Percentiles rank a stretch among this genome's conserved stretches.
These are phyloP conservation scores for Candida sphagnicola DNA, from an alignment of 805 yeast species.

Conservation along the genomic window DNA sequence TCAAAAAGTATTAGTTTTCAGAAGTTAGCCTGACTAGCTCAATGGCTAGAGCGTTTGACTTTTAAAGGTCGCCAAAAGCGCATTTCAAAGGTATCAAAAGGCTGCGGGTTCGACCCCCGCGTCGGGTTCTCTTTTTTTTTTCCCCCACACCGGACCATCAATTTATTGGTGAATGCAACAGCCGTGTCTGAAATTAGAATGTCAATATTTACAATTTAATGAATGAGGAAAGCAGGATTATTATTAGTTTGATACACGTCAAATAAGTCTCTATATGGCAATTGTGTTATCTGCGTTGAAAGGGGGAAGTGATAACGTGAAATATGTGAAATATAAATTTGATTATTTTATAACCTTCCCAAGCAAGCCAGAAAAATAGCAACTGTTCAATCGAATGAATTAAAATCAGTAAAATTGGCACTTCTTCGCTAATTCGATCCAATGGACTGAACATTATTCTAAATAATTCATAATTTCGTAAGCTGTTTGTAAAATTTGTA, in stretches of 20 bases:
- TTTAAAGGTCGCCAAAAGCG: conserved; percentile 4
- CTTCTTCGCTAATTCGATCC: background rate
- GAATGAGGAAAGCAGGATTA: too few relatives aligned
- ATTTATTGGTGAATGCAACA: too few relatives aligned
- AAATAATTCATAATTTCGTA: conserved; percentile 1
- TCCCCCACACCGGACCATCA: too few relatives aligned
- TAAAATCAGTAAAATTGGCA: background rate
- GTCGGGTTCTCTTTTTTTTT: conserved; percentile 5
- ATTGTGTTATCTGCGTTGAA: background rate
- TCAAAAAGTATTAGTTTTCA: background rate
- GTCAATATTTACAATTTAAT: too few relatives aligned
- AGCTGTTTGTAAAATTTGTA: background rate
- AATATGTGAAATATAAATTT: background rate
- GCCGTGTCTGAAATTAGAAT: too few relatives aligned
- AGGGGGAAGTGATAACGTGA: conserved; percentile 1
- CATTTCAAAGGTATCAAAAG: conserved; percentile 5
- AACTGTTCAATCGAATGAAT: conserved; percentile 1
- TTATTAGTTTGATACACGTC: too few relatives aligned
- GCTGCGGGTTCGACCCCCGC: conserved; percentile 7
- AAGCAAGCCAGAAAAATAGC: conserved; percentile 2
- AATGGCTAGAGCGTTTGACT: conserved; percentile 7
- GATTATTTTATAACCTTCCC: conserved; percentile 2
- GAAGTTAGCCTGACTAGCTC: conserved; percentile 6
- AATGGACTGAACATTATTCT: conserved; percentile 1
- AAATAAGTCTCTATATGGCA: background rate